Conservation (phyloP, 208 protist species). For the Trypanosoma caninum region DNA sequence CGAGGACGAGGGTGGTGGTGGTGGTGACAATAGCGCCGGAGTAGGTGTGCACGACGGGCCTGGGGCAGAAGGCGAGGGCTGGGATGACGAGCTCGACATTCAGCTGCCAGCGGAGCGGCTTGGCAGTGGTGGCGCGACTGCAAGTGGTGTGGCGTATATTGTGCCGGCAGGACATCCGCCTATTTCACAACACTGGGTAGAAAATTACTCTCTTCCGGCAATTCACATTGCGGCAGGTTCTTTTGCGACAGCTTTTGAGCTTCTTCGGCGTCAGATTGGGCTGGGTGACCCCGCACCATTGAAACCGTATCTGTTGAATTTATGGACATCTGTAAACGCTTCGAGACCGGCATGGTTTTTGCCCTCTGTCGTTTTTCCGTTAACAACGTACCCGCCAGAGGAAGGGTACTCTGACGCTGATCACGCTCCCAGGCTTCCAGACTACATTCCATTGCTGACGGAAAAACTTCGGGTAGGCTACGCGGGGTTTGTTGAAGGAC, state of each 20-base stretch:
- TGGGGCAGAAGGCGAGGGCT: conserved; percentile 36
- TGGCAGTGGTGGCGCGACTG: conserved; percentile 4
- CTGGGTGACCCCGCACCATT: conserved; percentile 90
- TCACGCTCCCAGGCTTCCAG: conserved; percentile 39
- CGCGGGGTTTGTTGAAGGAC: conserved; percentile 82
- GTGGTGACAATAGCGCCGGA: not conserved
- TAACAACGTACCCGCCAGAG: conserved; percentile 37
- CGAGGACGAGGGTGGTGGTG: conserved; percentile 44
- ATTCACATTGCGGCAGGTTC: conserved; percentile 95
- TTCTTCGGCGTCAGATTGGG: conserved; percentile 90
- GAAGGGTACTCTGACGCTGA: conserved; percentile 35
- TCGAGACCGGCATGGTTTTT: conserved; percentile 37
- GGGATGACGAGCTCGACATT: conserved; percentile 81
- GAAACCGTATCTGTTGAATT: conserved; percentile 80
- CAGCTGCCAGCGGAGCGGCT: conserved; percentile 37
- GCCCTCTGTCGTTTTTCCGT: conserved; percentile 34
- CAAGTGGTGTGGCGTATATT: conserved; percentile 22
- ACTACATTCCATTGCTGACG: conserved; percentile 71
- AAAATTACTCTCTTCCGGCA: conserved; percentile 75
- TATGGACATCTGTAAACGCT: conserved; percentile 74
- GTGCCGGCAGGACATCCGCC: conserved; percentile 57
- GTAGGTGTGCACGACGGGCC: not conserved
- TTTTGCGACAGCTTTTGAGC: conserved; percentile 91
- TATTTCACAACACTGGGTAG: conserved; percentile 73
- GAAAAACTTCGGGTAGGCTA: conserved; percentile 73